Conservation (phyloP, 768 basidiomycete genomes). For the Astraeus odoratus region DNA sequence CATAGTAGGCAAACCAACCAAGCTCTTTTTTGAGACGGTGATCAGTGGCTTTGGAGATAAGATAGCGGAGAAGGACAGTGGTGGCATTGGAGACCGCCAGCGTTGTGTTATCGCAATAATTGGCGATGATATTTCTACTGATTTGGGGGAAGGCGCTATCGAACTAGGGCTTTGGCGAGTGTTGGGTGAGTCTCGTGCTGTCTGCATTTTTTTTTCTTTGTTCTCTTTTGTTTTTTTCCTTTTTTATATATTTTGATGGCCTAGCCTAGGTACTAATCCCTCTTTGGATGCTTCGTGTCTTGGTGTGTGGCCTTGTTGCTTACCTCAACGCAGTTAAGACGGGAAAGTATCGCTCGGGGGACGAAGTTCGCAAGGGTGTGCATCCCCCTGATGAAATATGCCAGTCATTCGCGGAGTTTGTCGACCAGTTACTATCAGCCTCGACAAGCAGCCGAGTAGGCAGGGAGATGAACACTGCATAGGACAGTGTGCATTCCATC, state of each 20-base stretch:
- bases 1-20: slow-evolving; percentile 59
- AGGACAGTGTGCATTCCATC: too few species aligned
- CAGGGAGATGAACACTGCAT: too few species aligned
- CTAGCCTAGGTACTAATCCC: neutral
- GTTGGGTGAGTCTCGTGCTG: slow-evolving; percentile 40
- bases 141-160: slow-evolving; percentile 55
- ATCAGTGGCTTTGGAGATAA: slow-evolving; percentile 36
- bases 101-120: slow-evolving; percentile 42
- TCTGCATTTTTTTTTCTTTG: neutral
- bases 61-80: neutral
- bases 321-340: slow-evolving; percentile 42
- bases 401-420: slow-evolving; percentile 47
- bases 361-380: slow-evolving; percentile 37
- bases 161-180: slow-evolving; percentile 57
- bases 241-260: neutral
- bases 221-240: neutral
- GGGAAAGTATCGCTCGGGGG: slow-evolving; percentile 61
- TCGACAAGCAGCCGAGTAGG: too few species aligned
- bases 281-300: slow-evolving; percentile 1
- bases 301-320: neutral
- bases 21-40: slow-evolving; percentile 52
- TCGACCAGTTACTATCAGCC: slow-evolving; percentile 36
- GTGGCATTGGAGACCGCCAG: slow-evolving; percentile 3
- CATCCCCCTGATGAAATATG: slow-evolving; percentile 46
- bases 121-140: slow-evolving; percentile 61